Evolutionary conservation across 768 basidiomycete species (phyloP), one percentile per base, ranked within the genome.

Genomic region (Boletus subcaerulescens): DNA sequence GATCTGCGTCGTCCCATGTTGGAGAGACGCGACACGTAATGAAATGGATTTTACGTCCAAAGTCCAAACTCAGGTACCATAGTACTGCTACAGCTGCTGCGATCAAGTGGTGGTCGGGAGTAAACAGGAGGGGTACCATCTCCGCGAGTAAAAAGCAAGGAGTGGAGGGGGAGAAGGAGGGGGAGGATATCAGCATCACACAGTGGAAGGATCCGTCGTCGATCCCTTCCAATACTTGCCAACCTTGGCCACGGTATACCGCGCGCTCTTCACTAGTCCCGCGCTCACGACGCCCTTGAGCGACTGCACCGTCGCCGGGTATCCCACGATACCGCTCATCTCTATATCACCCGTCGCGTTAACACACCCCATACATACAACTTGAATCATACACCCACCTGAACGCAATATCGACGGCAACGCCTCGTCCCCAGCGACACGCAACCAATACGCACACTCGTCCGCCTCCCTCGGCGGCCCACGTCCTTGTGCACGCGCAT

Each of bases 281-380:
- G 91, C 89, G 53, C 86, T 93, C 18, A 89, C 80, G 45, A 98
- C 66, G 26, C 94, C 93, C 73, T 97, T 98, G 55, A 91, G 60
- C 5, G 87, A 79, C 74, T 98, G 94, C 10, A 90, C 76, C 1
- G 90, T 83, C 14, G 94, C 91, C 6, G 94, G 93, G 60, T 83
- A 80, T 59, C 87, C 79, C 41, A 96, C 93, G 65, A 94, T 93
- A 18, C 74, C 72, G 50, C 77, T 71, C 76, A 93, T 84, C 72
- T 93, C 93, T 93, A 24, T 36, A 1, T 15, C 20, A 29, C 35
- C 4, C 26, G 26, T 26, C 26, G 15, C 35, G 15, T 35, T 13
- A 35, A 12, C 35, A 35, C 35, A 15, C 35, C 13, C 9, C 26
- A 26, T 26, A 26, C 26, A 26, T 26, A 26, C 26, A 7, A 26